These are phyloP conservation scores for Cordyceps cateniannulata DNA, from an alignment of 2,329 filamentous ascomycete genomes.

Conservation along the genomic window DNA sequence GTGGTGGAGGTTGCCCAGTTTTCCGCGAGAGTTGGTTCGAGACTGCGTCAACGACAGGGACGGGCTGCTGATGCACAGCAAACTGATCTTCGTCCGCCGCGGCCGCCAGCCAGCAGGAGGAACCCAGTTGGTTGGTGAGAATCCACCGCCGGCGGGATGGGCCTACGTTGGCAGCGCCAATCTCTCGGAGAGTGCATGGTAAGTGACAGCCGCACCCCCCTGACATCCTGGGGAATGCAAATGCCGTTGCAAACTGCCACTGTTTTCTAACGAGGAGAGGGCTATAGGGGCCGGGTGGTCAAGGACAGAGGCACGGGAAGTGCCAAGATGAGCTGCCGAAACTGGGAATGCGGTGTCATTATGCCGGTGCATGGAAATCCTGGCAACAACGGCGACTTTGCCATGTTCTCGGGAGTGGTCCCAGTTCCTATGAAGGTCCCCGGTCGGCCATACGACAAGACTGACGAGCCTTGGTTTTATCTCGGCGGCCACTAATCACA, in stretches of 20 bases:
- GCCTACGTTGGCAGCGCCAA: slow-evolving; percentile 89
- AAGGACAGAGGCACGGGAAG: slow-evolving; percentile 60
- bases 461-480: slow-evolving; percentile 39
- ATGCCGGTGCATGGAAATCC: slow-evolving; percentile 35
- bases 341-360: slow-evolving; percentile 94
- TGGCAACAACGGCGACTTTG: slow-evolving; percentile 14
- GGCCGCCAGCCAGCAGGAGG: slow-evolving; percentile 27
- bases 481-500: slow-evolving; percentile 8
- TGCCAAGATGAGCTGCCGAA: slow-evolving; percentile 75
- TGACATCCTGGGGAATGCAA: slow-evolving; percentile 13
- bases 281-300: slow-evolving; percentile 65
- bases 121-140: not conserved
- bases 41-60: slow-evolving; percentile 67
- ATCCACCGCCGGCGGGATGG: slow-evolving; percentile 48
- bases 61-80: slow-evolving; percentile 83
- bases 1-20: slow-evolving; percentile 64
- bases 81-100: slow-evolving; percentile 53
- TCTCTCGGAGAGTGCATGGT: slow-evolving; percentile 89
- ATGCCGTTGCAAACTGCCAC: not conserved
- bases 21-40: slow-evolving; percentile 65
- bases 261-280: not conserved
- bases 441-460: slow-evolving; percentile 40
- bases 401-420: slow-evolving; percentile 46
- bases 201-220: slow-evolving; percentile 27
- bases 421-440: slow-evolving; percentile 61